A percentile compares a stretch with the other conserved stretches of the same genome.
These are phyloP conservation scores for Pythium chondricola DNA, from an alignment of 352 stramenopile genomes.

Conservation along the genomic window DNA sequence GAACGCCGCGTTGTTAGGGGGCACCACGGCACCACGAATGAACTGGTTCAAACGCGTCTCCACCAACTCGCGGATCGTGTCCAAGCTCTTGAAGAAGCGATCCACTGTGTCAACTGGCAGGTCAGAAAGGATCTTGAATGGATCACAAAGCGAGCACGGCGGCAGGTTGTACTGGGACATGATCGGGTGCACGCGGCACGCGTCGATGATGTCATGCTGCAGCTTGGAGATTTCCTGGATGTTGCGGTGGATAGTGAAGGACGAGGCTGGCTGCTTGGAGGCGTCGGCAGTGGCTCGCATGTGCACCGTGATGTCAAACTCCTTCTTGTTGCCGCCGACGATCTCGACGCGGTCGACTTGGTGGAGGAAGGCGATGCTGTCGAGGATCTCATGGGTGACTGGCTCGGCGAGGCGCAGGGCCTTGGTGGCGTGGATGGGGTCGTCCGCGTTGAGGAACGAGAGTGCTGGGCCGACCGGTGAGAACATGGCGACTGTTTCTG, in stretches of 20 bases:
- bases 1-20: neutral
- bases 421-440: neutral
- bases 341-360: neutral
- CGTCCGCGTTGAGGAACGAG: neutral
- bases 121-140: neutral
- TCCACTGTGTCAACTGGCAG: neutral
- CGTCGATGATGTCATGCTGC: constrained; percentile 4
- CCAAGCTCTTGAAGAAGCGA: neutral
- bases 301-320: neutral
- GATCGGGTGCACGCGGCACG: neutral
- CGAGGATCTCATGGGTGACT: neutral
- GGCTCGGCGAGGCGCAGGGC: neutral
- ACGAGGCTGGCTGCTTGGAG: neutral
- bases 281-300: neutral
- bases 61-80: constrained; percentile 5
- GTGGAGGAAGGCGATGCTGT: constrained; percentile 6
- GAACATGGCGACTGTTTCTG: neutral
- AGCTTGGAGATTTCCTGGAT: neutral
- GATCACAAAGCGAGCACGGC: constrained; percentile 6
- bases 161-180: neutral
- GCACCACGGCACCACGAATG: neutral
- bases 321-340: constrained; percentile 7
- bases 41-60: neutral
- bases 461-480: too few species aligned
- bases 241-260: neutral